Evolutionary conservation across 2,329 filamentous ascomycete genomes (phyloP), one percentile per base, ranked within the genome.

Genomic region (Talaromyces pinophilus): DNA sequence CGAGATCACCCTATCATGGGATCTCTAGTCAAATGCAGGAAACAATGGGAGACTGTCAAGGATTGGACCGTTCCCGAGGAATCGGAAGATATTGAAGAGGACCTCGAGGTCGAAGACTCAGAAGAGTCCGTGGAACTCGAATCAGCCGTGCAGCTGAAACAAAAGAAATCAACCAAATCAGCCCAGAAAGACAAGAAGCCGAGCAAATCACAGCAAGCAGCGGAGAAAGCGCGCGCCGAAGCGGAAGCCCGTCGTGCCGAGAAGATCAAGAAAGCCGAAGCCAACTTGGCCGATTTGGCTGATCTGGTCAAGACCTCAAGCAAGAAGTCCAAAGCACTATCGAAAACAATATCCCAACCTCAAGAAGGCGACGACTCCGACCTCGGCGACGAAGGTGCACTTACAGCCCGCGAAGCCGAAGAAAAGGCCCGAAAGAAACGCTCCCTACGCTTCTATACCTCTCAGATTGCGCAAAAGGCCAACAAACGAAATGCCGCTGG

Each of bases 391-490:
- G 93, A 97, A 76, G 90, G 92, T 17, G 82, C 84, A 3, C 86
- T 98, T 67, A 92, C 93, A 63, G 88, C 89, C 11, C 86, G 88
- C 68, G 88, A 94, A 68, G 90, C 92, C 0, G 91, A 91, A 50
- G 92, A 96, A 73, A 99, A 99, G 80, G 91, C 90, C 0, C 87
- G 88, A 67, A 91, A 91, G 78, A 97, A 95, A 84, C 97, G 96
- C 84, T 92, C 88, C 70, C 86, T 99, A 66, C 91, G 93, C 69
- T 99, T 99, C 84, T 99, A 99, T 85, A 98, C 96, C 2, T 97
- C 93, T 2, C 95, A 99, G 77, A 95, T 99, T 70, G 90, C 92
- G 33, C 94, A 98, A 77, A 98, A 97, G 80, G 88, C 92, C 65
- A 96, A 92, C 81, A 93, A 92, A 77, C 92, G 84, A 76, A 71